Percentiles rank a stretch among this genome's conserved stretches.
phyloP scores from a whole-genome alignment of 805 yeast species.

The Candida montana region DNA sequence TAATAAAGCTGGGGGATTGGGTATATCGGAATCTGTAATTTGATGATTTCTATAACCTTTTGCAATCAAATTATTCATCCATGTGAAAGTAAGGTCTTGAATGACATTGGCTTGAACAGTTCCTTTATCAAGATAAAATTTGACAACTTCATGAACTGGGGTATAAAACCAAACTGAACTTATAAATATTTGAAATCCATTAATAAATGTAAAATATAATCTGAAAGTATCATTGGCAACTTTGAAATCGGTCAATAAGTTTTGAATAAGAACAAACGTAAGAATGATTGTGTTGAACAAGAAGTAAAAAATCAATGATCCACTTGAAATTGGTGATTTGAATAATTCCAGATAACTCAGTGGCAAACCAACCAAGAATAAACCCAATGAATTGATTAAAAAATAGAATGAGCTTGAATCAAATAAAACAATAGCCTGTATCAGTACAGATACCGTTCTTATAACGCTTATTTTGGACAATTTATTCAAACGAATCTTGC shows the following conservation, averaged over 20 bases:
- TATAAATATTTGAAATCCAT: constrained; percentile 25
- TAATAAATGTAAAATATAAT: constrained; percentile 26
- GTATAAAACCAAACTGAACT: constrained; percentile 32
- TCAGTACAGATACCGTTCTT: constrained; percentile 8
- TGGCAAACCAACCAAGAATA: constrained; percentile 31
- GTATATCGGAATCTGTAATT: constrained; percentile 61
- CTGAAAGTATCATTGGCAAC: constrained; percentile 20
- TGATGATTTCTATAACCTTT: constrained; percentile 56
- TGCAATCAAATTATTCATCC: constrained; percentile 87
- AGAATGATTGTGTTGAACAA: constrained; percentile 46
- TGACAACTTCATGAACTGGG: constrained; percentile 36
- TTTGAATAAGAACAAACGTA: constrained; percentile 38
- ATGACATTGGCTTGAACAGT: constrained; percentile 62
- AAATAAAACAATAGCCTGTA: constrained; percentile 11
- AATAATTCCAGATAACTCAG: constrained; percentile 40
- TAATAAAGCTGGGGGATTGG: constrained; percentile 66
- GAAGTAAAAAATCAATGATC: constrained; percentile 74
- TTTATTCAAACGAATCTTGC: constrained; percentile 13
- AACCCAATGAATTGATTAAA: constrained; percentile 12
- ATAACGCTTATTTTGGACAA: constrained; percentile 13
- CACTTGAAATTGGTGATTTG: constrained; percentile 48
- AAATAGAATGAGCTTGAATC: constrained; percentile 1
- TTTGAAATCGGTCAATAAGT: constrained; percentile 26
- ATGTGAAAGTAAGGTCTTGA: constrained; percentile 71
- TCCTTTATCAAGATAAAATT: constrained; percentile 32